Base-by-base conservation (phyloP, 352 stramenopile species). In the Pythium brachiatum region DNA sequence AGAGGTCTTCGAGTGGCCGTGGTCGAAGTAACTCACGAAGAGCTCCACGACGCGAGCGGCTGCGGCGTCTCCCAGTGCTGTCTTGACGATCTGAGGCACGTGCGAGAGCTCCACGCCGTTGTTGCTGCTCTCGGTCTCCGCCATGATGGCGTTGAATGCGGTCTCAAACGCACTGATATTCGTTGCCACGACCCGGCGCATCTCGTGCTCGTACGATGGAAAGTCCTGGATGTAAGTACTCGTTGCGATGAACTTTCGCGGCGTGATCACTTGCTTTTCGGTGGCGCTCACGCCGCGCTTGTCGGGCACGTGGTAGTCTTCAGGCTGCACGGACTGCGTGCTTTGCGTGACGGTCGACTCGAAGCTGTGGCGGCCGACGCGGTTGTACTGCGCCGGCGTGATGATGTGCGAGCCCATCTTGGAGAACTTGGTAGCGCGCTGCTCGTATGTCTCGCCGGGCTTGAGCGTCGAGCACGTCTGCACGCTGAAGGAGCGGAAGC, bases 401-500 rank as follows among this genome's bases (percentile, higher is more conserved):
- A 92, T 76, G 61, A 91, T 93, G 52, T 63, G 69, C n/a, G 75
- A 86, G 16, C 76, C 80, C 75, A 92, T 92, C 21, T 75, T 73
- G 18, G 81, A 90, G 60, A 92, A 95, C 69, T 92, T 94, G 66
- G 71, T 90, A 8, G 74, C 72, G 7, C 83, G 79, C 34, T 78
- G 72, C 58, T 82, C 74, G 38, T 88, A 85, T 6, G 72, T 79
- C 65, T 94, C 79, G 26, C 84, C 86, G 2, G 86, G 79, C 57
- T 94, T 94, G 54, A 94, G 75, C 48, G 81, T 89, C 27, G 83
- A 60, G 46, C 84, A 92, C 11, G 81, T 68, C 62, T 92, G 83
- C 53, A 70, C 70, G 38, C 72, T 70, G 54, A 90, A 90, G 11
- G 78, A 90, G 62, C 78, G 71, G 74, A 91, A 95, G 29, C 84